phyloP scores from a whole-genome alignment of 2,329 filamentous ascomycete species.

The Lecanosticta acicola region DNA sequence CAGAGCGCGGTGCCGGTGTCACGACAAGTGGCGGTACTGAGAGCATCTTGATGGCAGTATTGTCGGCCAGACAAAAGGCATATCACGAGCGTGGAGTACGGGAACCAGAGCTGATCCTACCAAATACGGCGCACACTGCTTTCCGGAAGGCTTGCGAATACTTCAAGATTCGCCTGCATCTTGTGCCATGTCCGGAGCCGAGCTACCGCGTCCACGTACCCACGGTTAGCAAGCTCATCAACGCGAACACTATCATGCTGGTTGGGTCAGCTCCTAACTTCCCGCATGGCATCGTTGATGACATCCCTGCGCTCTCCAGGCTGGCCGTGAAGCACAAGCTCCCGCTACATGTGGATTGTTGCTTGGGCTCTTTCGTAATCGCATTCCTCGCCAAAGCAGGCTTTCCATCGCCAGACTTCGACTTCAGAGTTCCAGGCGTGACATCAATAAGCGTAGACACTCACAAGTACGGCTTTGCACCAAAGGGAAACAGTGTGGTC shows the following conservation, averaged over 20 bases:
- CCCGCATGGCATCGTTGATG: conserved; percentile 95
- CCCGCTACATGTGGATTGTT: conserved; percentile 95
- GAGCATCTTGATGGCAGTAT: conserved; percentile 91
- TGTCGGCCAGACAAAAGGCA: conserved; percentile 85
- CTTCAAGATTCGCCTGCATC: conserved; percentile 92
- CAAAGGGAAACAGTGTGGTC: conserved; percentile 91
- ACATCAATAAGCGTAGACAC: conserved; percentile 96
- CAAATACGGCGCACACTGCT: conserved; percentile 88
- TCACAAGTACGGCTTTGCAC: conserved; percentile 98
- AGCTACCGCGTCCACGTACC: conserved; percentile 76
- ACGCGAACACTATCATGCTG: conserved; percentile 86
- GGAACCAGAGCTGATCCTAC: conserved; percentile 96
- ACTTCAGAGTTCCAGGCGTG: conserved; percentile 90
- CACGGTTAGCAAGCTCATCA: conserved; percentile 77
- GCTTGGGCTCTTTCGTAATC: conserved; percentile 89
- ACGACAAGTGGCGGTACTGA: conserved; percentile 92
- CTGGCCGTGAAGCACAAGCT: conserved; percentile 74
- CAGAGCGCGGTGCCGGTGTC: conserved; percentile 76
- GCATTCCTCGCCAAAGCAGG: conserved; percentile 90
- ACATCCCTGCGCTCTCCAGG: conserved; percentile 78
- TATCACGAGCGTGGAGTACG: conserved; percentile 79
- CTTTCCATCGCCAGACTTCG: conserved; percentile 81
- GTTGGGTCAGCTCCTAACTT: conserved; percentile 97
- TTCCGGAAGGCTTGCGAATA: conserved; percentile 94
- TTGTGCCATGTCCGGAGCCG: conserved; percentile 80